Conservation (phyloP, 352 stramenopile species). For the Phytophthora sp. region DNA sequence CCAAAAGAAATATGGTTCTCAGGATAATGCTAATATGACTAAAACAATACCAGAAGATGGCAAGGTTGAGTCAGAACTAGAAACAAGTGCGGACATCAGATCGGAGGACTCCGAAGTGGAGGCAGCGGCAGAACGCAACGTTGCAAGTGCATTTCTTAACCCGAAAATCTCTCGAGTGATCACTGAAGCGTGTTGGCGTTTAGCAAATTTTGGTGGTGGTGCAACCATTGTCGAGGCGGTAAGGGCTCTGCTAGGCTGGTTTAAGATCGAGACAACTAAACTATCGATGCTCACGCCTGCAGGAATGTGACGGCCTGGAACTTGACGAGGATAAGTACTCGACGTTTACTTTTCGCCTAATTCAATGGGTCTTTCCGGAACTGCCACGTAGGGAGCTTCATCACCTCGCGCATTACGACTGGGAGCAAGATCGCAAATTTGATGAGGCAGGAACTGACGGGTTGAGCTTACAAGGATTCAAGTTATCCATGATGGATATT, state of each 20-base stretch:
- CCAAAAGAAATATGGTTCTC: constrained; percentile 38
- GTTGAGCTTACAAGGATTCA: constrained; percentile 56
- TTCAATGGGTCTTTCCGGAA: constrained; percentile 62
- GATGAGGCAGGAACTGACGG: constrained; percentile 43
- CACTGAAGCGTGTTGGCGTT: constrained; percentile 50
- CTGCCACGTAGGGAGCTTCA: constrained; percentile 50
- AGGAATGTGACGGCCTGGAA: constrained; percentile 45
- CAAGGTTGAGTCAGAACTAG: neutral
- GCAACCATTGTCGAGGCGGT: neutral
- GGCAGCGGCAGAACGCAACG: neutral
- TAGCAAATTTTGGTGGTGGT: constrained; percentile 47
- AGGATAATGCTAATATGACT: too few relatives aligned
- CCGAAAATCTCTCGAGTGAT: constrained; percentile 44
- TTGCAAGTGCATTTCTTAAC: constrained; percentile 50
- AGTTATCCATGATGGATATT: constrained; percentile 55
- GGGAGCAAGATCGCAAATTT: constrained; percentile 58
- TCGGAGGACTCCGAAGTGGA: neutral
- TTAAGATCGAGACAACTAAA: too few relatives aligned
- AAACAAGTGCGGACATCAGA: neutral
- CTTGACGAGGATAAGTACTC: constrained; percentile 56
- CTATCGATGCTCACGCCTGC: too few relatives aligned
- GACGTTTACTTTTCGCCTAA: constrained; percentile 43
- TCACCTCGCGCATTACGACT: constrained; percentile 46
- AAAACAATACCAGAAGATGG: too few relatives aligned
- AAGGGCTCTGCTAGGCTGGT: too few relatives aligned